Evolutionary conservation across 352 stramenopile genomes (phyloP).

Genomic region (Phytophthora sojae): DNA sequence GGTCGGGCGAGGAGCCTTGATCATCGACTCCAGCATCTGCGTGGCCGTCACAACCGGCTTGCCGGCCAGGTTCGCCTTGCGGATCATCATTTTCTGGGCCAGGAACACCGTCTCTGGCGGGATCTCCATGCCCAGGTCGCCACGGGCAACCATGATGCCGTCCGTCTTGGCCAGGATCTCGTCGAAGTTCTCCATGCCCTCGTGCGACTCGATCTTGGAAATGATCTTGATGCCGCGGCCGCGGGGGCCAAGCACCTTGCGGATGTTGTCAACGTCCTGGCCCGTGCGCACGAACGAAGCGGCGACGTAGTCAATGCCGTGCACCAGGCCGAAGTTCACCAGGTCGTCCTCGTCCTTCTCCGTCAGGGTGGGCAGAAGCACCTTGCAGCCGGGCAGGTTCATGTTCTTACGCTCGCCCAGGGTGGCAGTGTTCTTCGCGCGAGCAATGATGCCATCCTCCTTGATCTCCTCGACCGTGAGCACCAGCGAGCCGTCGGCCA

Average conservation of each 20-base stretch:
- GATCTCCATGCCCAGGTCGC: constrained; percentile 99
- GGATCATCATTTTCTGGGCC: constrained; percentile 99
- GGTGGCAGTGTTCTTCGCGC: constrained; percentile 79
- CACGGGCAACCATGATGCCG: constrained; percentile 98
- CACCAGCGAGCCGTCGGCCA: constrained; percentile 95
- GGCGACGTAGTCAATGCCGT: constrained; percentile 98
- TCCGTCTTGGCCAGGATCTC: constrained; percentile 97
- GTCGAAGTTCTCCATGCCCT: constrained; percentile 96
- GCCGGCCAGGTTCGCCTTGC: constrained; percentile 94
- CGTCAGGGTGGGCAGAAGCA: constrained; percentile 94
- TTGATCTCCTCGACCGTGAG: constrained; percentile 90
- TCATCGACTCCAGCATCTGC: constrained; percentile 99
- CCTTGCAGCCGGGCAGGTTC: constrained; percentile 93
- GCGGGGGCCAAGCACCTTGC: constrained; percentile 83
- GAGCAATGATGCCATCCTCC: constrained; percentile 74
- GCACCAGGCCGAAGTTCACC: constrained; percentile 94
- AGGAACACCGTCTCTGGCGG: constrained; percentile 97
- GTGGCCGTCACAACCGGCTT: constrained; percentile 98
- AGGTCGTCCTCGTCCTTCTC: constrained; percentile 95
- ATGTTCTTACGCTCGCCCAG: constrained; percentile 97
- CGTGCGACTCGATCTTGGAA: constrained; percentile 98
- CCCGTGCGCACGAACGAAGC: constrained; percentile 98
- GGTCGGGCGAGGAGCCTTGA: constrained; percentile 96
- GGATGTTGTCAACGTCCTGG: constrained; percentile 97
- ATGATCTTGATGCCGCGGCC: constrained; percentile 95